Conservation (phyloP, 768 basidiomycete genomes). For the Suillus luteus region DNA sequence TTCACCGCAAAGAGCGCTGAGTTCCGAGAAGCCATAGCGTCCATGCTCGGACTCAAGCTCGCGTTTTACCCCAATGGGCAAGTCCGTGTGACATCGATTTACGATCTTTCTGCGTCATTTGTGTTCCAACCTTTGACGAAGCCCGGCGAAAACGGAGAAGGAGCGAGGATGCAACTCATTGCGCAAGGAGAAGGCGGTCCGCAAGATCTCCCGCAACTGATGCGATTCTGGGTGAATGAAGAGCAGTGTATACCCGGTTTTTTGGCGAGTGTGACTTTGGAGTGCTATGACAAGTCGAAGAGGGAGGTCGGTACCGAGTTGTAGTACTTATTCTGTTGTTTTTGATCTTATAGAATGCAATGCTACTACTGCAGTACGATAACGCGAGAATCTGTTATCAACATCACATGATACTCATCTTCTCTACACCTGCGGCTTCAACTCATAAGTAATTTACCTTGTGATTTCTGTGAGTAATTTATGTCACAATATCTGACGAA, state of each 20-base stretch:
- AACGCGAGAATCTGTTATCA: no score
- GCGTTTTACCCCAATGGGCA: constrained; percentile 91
- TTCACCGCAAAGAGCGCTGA: constrained; percentile 85
- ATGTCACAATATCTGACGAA: constrained; percentile 70
- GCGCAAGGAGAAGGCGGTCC: constrained; percentile 76
- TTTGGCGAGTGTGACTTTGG: constrained; percentile 83
- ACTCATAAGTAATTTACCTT: constrained; percentile 42
- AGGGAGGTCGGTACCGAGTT: constrained; percentile 20
- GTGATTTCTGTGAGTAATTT: constrained; percentile 84
- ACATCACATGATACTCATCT: no score
- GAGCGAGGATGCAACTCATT: constrained; percentile 68
- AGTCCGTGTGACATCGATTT: constrained; percentile 88
- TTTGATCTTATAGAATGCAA: background rate
- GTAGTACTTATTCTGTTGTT: background rate
- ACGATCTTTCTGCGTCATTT: constrained; percentile 84
- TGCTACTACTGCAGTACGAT: no score
- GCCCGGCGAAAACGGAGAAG: constrained; percentile 38
- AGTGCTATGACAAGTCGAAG: constrained; percentile 82
- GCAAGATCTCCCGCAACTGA: constrained; percentile 69
- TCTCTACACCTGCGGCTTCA: no score
- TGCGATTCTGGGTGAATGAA: constrained; percentile 85
- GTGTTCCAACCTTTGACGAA: constrained; percentile 71
- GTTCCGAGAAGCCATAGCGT: constrained; percentile 88
- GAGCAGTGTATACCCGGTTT: constrained; percentile 89
- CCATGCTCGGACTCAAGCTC: constrained; percentile 88